phyloP scores from a whole-genome alignment of 2,329 filamentous ascomycete genomes.

The Beauveria caledonica region DNA sequence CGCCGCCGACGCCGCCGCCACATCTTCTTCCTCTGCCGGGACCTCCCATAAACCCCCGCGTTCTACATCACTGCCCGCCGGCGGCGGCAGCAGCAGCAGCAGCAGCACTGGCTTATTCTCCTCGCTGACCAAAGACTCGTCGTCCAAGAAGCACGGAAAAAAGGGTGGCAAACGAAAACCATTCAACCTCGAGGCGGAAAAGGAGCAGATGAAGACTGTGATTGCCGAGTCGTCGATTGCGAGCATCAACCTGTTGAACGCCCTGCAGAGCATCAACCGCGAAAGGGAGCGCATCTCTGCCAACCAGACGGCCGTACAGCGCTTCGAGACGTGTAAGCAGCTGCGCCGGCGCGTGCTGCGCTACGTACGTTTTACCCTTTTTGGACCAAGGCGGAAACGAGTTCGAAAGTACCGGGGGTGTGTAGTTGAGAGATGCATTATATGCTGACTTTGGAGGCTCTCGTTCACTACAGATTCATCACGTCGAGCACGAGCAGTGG shows the following conservation, averaged over 20 bases:
- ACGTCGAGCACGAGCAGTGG: constrained; percentile 85
- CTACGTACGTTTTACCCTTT: constrained; percentile 47
- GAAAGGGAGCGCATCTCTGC: constrained; percentile 83
- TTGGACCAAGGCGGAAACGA: background rate
- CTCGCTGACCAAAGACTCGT: background rate
- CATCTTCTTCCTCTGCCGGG: constrained; percentile 25
- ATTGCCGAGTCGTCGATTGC: constrained; percentile 86
- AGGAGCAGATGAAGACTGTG: constrained; percentile 75
- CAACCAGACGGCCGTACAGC: constrained; percentile 63
- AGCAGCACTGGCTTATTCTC: background rate
- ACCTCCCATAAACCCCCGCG: background rate
- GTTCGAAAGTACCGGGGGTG: no score
- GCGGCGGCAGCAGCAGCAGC: background rate
- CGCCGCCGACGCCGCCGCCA: background rate
- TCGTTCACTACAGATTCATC: constrained; percentile 62
- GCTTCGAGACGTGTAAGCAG: constrained; percentile 80
- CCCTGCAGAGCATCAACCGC: constrained; percentile 82
- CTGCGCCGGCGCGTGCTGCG: constrained; percentile 77
- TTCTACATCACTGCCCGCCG: background rate
- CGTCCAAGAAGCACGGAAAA: background rate
- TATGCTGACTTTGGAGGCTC: background rate
- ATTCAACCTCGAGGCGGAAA: constrained; percentile 83
- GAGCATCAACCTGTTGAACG: constrained; percentile 83
- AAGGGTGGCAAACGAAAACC: constrained; percentile 45
- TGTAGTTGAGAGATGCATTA: background rate